A percentile compares a stretch with the other conserved stretches of the same genome.
phyloP scores from a whole-genome alignment of 129 eudicot genomes.

The Calendula officinalis region DNA sequence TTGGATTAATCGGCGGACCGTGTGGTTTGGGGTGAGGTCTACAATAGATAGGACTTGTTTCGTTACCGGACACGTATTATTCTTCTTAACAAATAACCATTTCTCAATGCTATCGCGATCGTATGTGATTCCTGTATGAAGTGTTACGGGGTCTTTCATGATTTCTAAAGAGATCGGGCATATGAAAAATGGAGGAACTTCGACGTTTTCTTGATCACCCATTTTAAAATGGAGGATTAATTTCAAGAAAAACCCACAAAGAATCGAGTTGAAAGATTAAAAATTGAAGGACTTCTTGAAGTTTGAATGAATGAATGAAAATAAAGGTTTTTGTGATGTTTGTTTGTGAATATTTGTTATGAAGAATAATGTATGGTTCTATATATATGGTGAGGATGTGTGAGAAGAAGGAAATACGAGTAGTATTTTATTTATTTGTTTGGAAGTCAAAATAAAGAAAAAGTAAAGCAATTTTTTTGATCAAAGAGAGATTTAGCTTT shows the following conservation, averaged over 20 bases:
- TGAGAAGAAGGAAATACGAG: conserved; percentile 4
- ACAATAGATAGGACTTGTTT: conserved; percentile 35
- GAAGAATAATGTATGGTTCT: conserved; percentile 17
- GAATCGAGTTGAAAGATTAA: conserved; percentile 17
- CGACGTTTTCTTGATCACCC: conserved; percentile 37
- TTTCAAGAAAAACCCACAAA: neutral
- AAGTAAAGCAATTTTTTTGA: conserved; percentile 24
- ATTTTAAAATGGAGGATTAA: conserved; percentile 8
- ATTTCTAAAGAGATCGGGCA: conserved; percentile 68
- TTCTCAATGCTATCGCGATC: conserved; percentile 62
- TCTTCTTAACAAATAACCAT: conserved; percentile 49
- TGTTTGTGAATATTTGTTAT: conserved; percentile 27
- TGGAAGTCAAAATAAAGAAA: conserved; percentile 38
- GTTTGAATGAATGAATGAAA: conserved; percentile 13
- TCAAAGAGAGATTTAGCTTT: conserved; percentile 27
- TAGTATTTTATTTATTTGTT: neutral
- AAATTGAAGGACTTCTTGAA: conserved; percentile 6
- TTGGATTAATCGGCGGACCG: conserved; percentile 54
- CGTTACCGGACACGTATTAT: conserved; percentile 53
- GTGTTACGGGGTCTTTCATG: conserved; percentile 69
- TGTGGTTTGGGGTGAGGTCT: conserved; percentile 56
- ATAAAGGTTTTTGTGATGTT: conserved; percentile 6
- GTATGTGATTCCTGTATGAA: conserved; percentile 59
- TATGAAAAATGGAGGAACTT: conserved; percentile 55
- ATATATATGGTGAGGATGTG: conserved; percentile 11